Evolutionary conservation across 2,329 filamentous ascomycete species (phyloP).

Genomic region (Macrophomina tecta): DNA sequence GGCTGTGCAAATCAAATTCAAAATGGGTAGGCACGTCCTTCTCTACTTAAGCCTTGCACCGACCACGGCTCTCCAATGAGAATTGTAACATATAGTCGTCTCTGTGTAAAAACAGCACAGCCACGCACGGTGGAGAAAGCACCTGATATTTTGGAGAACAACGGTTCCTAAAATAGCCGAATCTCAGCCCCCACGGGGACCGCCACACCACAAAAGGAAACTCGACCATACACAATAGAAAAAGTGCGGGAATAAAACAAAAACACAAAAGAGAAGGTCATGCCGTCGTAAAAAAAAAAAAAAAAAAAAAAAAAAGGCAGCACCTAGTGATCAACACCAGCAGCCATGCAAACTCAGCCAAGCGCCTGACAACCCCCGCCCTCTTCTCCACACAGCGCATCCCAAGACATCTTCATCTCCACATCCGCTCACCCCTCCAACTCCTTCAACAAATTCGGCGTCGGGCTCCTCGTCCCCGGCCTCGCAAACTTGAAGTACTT

Average conservation of each 20-base stretch:
- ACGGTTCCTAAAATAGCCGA: too few species aligned
- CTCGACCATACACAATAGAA: not conserved
- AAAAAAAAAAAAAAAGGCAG: too few species aligned
- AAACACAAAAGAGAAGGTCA: not conserved
- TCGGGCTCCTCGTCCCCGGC: conserved; percentile 7
- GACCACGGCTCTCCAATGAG: too few species aligned
- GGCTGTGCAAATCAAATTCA: too few species aligned
- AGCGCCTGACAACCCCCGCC: not conserved
- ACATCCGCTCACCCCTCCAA: not conserved
- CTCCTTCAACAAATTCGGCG: conserved; percentile 13
- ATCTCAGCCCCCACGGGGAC: not conserved
- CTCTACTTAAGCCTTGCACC: too few species aligned
- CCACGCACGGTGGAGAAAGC: not conserved
- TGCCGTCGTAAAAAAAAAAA: not conserved
- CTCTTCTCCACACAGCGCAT: not conserved
- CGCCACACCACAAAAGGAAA: not conserved
- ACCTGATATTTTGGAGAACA: not conserved
- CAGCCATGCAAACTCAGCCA: not conserved
- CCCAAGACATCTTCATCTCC: not conserved
- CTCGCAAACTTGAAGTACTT: conserved; percentile 20
- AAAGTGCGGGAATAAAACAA: not conserved
- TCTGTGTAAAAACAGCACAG: too few species aligned
- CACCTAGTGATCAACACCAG: not conserved
- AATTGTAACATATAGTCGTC: too few species aligned
- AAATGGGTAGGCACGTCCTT: too few species aligned